Evolutionary conservation across 768 basidiomycete genomes (phyloP).

Genomic region (Sporobolomyces phaffii): DNA sequence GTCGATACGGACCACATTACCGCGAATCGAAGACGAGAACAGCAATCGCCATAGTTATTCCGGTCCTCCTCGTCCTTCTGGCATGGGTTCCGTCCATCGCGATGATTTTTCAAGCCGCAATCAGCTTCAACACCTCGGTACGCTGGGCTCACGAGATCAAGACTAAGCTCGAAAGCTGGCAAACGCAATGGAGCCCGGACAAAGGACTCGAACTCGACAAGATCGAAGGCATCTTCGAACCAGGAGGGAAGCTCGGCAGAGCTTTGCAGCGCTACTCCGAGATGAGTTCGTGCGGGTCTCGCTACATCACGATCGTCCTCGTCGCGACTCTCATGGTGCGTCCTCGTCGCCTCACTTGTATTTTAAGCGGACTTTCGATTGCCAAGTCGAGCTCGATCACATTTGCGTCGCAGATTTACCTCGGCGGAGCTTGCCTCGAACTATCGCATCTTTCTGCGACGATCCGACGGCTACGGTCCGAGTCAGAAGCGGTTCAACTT

Average conservation of each 20-base stretch:
- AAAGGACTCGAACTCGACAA: slow-evolving; percentile 9
- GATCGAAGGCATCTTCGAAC: background rate
- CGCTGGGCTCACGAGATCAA: background rate
- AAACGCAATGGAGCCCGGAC: background rate
- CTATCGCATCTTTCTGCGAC: background rate
- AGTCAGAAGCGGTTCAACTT: background rate
- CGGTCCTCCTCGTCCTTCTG: background rate
- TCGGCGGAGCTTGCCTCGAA: slow-evolving; percentile 16
- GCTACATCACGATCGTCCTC: background rate
- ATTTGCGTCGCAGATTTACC: slow-evolving; percentile 27
- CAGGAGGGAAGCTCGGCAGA: background rate
- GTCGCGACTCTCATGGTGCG: background rate
- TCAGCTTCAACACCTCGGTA: slow-evolving; percentile 5
- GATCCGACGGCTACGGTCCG: background rate
- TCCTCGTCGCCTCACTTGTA: too few relatives aligned
- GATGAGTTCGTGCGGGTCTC: background rate
- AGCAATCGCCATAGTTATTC: background rate
- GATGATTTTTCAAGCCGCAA: background rate
- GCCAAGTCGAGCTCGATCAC: too few relatives aligned
- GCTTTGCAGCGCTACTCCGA: background rate
- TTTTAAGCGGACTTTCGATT: too few relatives aligned
- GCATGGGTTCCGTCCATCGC: background rate
- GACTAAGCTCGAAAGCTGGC: background rate
- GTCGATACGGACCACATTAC: background rate
- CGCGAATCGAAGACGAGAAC: background rate